Evolutionary conservation across 2,329 filamentous ascomycete species (phyloP), one percentile per base, ranked within the genome.

Genomic region (Seiridium unicorne): DNA sequence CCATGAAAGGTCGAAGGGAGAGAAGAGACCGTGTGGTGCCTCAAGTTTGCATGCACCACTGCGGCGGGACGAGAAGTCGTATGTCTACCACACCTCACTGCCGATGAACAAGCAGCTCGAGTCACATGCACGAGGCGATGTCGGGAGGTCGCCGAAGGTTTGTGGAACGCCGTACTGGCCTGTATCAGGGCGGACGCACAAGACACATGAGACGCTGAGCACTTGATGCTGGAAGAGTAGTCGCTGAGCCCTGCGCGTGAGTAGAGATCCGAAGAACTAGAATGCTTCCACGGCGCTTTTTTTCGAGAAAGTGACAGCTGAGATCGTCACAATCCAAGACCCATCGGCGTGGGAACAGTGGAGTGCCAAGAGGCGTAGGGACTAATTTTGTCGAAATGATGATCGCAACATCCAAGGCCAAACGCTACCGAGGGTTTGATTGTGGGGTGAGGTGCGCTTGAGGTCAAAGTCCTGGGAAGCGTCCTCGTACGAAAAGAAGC

Each of bases 201-300:
- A 59, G 54, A 56, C 44, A 31, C 62, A 67, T 63, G 63, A 46
- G 69, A 70, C 69, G 66, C 66, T 68, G 62, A 55, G 62, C 66
- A 55, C 60, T 70, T 67, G 61, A 58, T 66, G 70, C 63, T 69
- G 67, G 67, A 58, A 32, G 11, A 36, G 26, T 13, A 61, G 61
- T 60, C 55, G 60, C 59, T 60, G 46, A 57, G 58, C 53, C n/a
- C 47, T 32, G n/a, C n/a, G 11, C 9, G 18, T 34, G 53, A 9
- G 18, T 7, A 44, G 47, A 42, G 42, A 46, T 11, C 13, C 40
- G 36, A 35, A n/a, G 26, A 34, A 36, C 44, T 55, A n/a, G 8
- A 44, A 31, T 42, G 35, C 11, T 55, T 40, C 51, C 36, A 44
- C 11, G 7, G 36, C 35, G 26, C 38, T 38, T 10, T 9, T 57